Base-by-base conservation (phyloP, 768 basidiomycete species). In the Wakefieldia striispora region DNA sequence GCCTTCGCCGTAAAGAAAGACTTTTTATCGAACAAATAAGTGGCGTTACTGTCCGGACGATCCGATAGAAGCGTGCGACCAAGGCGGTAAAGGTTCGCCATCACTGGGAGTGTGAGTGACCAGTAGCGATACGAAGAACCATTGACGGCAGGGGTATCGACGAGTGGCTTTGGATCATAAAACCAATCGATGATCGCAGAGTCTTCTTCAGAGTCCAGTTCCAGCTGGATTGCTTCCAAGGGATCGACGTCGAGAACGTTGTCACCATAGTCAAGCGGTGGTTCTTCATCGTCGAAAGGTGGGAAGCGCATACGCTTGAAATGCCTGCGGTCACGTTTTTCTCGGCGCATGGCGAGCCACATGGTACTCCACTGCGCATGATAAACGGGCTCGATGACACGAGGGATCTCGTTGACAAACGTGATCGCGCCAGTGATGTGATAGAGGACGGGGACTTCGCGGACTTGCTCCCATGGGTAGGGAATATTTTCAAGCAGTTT, bases 301-400 rank as follows among this genome's bases (percentile, higher is more conserved):
- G 97, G 97, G 74, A 98, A 99, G 20, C 95, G 85, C 94, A 99
- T 97, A 40, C 97, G 91, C 76, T 99, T 99, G 77, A 99, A 99
- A 70, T 99, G 97, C 50, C 95, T 77, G 66, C 97, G 89, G 68
- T 99, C 97, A 49, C 97, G 83, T 76, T 99, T 99, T 74, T 99
- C 97, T 53, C 97, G 77, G 52, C 97, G 80, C 97, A 99, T 99
- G 11, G 97, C 95, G 40, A 99, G 76, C 97, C 97, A 99, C 97
- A 99, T 99, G 6, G 91, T 90, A 65, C 92, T 95, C 97, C 97
- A 99, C 63, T 98, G 97, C 1, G 97, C 93, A 68, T 99, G 97
- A 70, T 97, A 98, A 10, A 99, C 82, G 6, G 97, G 97, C 68
- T 98, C 97, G 54, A 98, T 89, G 58, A 99, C 83, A 40, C 92